These are phyloP conservation scores for Trichosporon sp. DNA, from an alignment of 1,284 basidiomycete species.

Conservation along the genomic window DNA sequence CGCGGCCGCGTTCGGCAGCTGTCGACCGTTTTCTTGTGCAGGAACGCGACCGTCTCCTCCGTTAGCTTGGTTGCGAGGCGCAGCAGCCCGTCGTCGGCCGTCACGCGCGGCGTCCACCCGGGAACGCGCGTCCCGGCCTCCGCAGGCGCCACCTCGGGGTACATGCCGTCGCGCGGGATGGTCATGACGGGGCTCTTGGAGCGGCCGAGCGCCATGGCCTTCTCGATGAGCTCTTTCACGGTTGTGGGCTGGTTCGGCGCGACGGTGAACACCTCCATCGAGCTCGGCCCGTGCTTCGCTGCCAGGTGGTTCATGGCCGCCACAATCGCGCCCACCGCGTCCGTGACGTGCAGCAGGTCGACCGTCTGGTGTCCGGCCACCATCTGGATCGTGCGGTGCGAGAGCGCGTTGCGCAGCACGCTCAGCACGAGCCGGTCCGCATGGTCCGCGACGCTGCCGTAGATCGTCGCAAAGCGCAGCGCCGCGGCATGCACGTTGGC, in stretches of 20 bases:
- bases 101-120: constrained; percentile 24
- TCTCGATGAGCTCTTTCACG: constrained; percentile 27
- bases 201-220: constrained; percentile 28
- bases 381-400: constrained; percentile 35
- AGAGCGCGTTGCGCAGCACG: constrained; percentile 30
- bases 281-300: constrained; percentile 1
- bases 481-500: constrained; percentile 24
- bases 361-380: constrained; percentile 37
- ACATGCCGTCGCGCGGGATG: constrained; percentile 28
- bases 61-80: constrained; percentile 21
- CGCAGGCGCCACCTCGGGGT: constrained; percentile 15
- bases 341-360: constrained; percentile 34
- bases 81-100: constrained; percentile 27
- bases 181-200: constrained; percentile 32
- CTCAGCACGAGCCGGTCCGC: constrained; percentile 32
- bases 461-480: constrained; percentile 34
- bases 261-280: constrained; percentile 32
- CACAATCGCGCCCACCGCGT: constrained; percentile 29
- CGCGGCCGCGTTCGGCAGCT: not conserved
- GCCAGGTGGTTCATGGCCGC: constrained; percentile 23
- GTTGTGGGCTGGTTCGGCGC: constrained; percentile 22
- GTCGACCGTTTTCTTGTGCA: constrained; percentile 14
- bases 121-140: constrained; percentile 11
- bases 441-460: constrained; percentile 32
- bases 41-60: constrained; percentile 15